Evolutionary conservation across 2,329 filamentous ascomycete genomes (phyloP), one percentile per base, ranked within the genome.

Genomic region (Dothistroma septosporum): DNA sequence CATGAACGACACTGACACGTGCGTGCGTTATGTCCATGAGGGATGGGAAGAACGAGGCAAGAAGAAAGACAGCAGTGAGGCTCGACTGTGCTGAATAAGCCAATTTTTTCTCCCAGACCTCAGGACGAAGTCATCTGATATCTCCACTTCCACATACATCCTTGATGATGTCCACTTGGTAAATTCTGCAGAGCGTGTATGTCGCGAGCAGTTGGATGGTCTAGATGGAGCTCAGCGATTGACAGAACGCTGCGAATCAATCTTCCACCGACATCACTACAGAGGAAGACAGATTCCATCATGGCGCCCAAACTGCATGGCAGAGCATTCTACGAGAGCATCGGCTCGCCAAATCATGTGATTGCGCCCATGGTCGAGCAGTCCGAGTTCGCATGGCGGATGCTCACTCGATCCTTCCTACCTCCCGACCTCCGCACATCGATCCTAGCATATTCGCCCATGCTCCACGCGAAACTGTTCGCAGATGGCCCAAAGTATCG

Each of bases 361-460:
- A 83, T 99, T 58, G 94, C 94, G 35, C 94, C 94, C 37, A 99
- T 99, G 94, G 94, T 99, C 22, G 93, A 99, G 73, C 91, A 97
- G 76, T 97, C 92, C 33, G 94, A 99, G 80, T 97, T 97, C 79
- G 94, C 93, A 70, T 99, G 94, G 94, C 90, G 94, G 69, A 88
- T 97, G 83, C 87, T 99, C 66, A 90, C 90, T n/a, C 87, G 94
- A 68, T 97, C 92, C 7, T 97, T 96, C 77, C 86, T 97, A 69
- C 82, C 89, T 1, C 77, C 86, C 6, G 79, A 85, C 48, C 66
- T 70, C 4, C 74, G 76, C 53, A 80, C 87, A 57, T 83, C 85
- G 50, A 79, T 97, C 35, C 84, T 97, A 49, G 90, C 91, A 53
- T 99, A 99, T 74, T 91, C 92, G 0, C 94, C 94, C 53, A 99